Evolutionary conservation across 176 grass and related monocot species (phyloP).

Genomic region (Zea luxurians): DNA sequence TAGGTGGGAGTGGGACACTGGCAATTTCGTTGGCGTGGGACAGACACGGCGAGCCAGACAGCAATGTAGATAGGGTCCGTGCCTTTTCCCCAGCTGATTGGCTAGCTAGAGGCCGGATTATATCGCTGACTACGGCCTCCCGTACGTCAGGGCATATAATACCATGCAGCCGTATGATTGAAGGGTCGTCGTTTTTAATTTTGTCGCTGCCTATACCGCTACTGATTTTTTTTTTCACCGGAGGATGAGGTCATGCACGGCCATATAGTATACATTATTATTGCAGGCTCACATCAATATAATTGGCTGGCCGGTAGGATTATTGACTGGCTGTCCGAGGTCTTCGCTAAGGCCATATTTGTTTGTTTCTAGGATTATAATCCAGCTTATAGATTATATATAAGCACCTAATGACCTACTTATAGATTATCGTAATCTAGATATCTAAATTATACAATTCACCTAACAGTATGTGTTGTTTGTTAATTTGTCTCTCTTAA

Average conservation of each 20-base stretch:
- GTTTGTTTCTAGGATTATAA: no score
- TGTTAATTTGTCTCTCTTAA: no score
- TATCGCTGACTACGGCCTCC: background rate
- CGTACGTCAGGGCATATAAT: background rate
- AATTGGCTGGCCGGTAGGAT: background rate
- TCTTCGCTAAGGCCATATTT: background rate
- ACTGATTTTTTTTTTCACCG: background rate
- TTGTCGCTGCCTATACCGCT: background rate
- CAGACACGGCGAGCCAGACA: background rate
- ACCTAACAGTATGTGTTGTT: no score
- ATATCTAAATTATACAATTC: no score
- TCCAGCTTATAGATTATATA: no score
- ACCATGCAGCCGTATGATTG: slow-evolving; percentile 10
- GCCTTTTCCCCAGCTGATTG: background rate
- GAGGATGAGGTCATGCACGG: background rate
- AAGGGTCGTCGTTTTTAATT: background rate
- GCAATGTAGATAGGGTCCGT: background rate
- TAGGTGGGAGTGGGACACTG: no score
- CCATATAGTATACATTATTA: background rate
- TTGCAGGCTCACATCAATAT: slow-evolving; percentile 8
- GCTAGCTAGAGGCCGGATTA: background rate
- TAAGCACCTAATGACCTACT: no score
- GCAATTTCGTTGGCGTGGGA: no score
- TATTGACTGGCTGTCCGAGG: background rate
- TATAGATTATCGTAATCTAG: no score